phyloP scores from a whole-genome alignment of 805 yeast species.

The Saturnispora galanensis region DNA sequence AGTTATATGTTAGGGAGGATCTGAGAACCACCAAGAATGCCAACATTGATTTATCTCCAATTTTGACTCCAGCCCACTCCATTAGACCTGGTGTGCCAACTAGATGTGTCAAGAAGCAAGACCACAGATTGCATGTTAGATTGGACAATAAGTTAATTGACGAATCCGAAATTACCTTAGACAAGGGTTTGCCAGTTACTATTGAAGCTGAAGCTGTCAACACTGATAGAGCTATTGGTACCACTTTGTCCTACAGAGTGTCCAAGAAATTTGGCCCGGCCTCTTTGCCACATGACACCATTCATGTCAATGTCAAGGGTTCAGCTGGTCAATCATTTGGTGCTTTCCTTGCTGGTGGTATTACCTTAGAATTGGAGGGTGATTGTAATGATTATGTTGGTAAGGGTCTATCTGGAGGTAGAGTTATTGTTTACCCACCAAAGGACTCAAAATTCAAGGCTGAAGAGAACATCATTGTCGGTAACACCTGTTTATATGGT shows the following conservation, averaged over 20 bases:
- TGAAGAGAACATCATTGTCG: constrained; percentile 92
- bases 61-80: constrained; percentile 92
- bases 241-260: constrained; percentile 88
- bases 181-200: constrained; percentile 90
- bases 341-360: constrained; percentile 94
- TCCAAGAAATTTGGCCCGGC: constrained; percentile 89
- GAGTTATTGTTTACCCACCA: constrained; percentile 88
- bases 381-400: constrained; percentile 98
- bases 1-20: constrained; percentile 74
- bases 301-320: constrained; percentile 84
- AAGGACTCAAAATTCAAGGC: constrained; percentile 75
- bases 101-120: constrained; percentile 84
- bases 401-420: constrained; percentile 94
- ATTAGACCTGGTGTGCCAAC: constrained; percentile 97
- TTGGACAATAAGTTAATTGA: constrained; percentile 92
- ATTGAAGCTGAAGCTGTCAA: constrained; percentile 89
- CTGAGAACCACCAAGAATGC: constrained; percentile 82
- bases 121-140: constrained; percentile 86
- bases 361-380: constrained; percentile 91
- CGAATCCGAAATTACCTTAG: constrained; percentile 91
- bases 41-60: constrained; percentile 83
- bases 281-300: constrained; percentile 92
- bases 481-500: constrained; percentile 96
- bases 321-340: constrained; percentile 99
- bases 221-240: constrained; percentile 94